Evolutionary conservation across 2,329 filamentous ascomycete genomes (phyloP).

Genomic region (Scolecobasidium constrictum): DNA sequence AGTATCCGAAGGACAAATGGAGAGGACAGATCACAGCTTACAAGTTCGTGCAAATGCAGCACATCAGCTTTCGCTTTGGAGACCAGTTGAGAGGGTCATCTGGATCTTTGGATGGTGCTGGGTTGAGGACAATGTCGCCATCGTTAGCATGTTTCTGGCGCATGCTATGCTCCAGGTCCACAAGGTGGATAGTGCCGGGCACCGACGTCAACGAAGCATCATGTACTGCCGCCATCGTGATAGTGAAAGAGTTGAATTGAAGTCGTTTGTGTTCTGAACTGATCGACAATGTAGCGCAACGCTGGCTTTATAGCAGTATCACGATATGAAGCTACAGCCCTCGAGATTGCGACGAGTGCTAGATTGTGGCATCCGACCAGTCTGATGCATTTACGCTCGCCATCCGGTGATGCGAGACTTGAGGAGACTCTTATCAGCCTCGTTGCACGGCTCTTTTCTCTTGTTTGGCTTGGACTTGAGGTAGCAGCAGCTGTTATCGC

Average conservation of each 20-base stretch:
- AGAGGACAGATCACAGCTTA: neutral
- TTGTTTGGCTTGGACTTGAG: no score
- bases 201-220: constrained; percentile 12
- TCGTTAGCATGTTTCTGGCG: constrained; percentile 12
- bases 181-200: constrained; percentile 32
- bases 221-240: neutral
- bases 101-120: constrained; percentile 30
- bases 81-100: constrained; percentile 36
- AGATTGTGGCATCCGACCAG: no score
- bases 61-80: neutral
- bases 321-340: neutral
- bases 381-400: neutral
- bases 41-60: neutral
- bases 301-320: neutral
- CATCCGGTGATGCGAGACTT: constrained; percentile 3
- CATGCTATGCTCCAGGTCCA: constrained; percentile 31
- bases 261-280: neutral
- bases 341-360: neutral
- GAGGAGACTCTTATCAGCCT: neutral
- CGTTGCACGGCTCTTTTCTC: neutral
- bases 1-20: no score
- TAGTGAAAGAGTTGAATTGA: constrained; percentile 10
- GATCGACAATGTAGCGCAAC: neutral
- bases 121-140: constrained; percentile 21
- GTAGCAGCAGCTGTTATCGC: no score